These are phyloP conservation scores for Paracoccidioides lutzii DNA, from an alignment of 2,329 filamentous ascomycete species.

Conservation along the genomic window DNA sequence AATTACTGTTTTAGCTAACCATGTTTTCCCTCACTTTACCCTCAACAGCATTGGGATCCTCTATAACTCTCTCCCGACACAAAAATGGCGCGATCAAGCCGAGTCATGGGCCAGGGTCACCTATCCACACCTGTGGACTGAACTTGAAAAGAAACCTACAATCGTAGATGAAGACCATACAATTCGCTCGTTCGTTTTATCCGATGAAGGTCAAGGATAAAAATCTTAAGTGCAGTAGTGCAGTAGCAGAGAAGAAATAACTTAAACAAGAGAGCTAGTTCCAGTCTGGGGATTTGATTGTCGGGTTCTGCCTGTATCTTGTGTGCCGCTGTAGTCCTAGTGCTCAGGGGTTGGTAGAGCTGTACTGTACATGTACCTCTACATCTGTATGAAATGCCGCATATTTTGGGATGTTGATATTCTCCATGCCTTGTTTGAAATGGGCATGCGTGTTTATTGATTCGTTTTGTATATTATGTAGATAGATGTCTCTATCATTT, in stretches of 20 bases:
- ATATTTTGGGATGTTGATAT: neutral
- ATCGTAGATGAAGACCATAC: slow-evolving; percentile 7
- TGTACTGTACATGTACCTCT: too few species aligned
- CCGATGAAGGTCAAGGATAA: neutral
- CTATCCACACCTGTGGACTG: slow-evolving; percentile 57
- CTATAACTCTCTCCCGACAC: slow-evolving; percentile 59
- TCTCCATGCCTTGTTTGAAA: neutral
- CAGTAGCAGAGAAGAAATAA: neutral
- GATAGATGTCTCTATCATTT: neutral
- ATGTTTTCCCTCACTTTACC: neutral
- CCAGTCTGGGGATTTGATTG: too few species aligned
- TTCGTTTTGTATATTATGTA: neutral
- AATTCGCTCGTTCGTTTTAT: slow-evolving; percentile 8
- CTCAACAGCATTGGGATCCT: slow-evolving; percentile 53
- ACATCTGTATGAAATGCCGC: neutral
- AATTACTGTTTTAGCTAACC: neutral
- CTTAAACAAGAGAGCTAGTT: neutral
- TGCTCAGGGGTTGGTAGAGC: too few species aligned
- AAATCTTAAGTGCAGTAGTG: neutral
- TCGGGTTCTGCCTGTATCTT: too few species aligned
- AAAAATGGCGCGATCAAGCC: slow-evolving; percentile 53
- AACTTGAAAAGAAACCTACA: slow-evolving; percentile 39
- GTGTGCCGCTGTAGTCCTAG: too few species aligned
- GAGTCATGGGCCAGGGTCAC: slow-evolving; percentile 59
- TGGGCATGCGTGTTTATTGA: neutral